phyloP scores from a whole-genome alignment of 495 filamentous ascomycete genomes.

The Penicillium pancosmium region DNA sequence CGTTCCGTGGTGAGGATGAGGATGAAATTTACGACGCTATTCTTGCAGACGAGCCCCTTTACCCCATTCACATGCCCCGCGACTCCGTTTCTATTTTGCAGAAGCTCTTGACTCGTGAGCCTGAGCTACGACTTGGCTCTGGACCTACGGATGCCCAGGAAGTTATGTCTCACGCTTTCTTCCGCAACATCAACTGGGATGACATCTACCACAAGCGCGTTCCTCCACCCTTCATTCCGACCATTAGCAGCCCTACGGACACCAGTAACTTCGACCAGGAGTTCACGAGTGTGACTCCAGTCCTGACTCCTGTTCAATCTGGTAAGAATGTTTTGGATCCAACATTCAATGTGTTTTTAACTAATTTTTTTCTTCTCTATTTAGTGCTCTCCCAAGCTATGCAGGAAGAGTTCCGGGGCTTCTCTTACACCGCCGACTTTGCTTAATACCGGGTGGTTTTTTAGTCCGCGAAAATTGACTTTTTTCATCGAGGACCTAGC shows the following conservation, averaged over 20 bases:
- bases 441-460: conserved; percentile 36
- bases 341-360: conserved; percentile 18
- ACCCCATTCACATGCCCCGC: conserved; percentile 98
- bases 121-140: conserved; percentile 86
- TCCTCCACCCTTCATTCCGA: conserved; percentile 83
- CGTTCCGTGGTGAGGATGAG: conserved; percentile 98
- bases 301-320: conserved; percentile 95
- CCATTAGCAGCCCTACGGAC: conserved; percentile 88
- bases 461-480: conserved; percentile 14
- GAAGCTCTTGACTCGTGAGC: conserved; percentile 94
- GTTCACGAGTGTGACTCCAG: conserved; percentile 97
- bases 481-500: conserved; percentile 14
- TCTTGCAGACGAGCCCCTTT: conserved; percentile 94
- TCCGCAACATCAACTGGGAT: conserved; percentile 97
- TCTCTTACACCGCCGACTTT: conserved; percentile 90
- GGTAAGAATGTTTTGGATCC: conserved; percentile 63
- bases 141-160: conserved; percentile 98
- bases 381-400: conserved; percentile 95
- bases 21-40: conserved; percentile 99
- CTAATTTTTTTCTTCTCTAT: conserved; percentile 9
- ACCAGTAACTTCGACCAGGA: conserved; percentile 99
- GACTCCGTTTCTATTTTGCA: conserved; percentile 98
- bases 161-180: conserved; percentile 99
- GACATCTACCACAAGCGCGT: conserved; percentile 96
- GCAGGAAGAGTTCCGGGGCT: conserved; percentile 99